These are phyloP conservation scores for Monilinia laxa DNA, from an alignment of 2,329 filamentous ascomycete genomes.

Conservation along the genomic window DNA sequence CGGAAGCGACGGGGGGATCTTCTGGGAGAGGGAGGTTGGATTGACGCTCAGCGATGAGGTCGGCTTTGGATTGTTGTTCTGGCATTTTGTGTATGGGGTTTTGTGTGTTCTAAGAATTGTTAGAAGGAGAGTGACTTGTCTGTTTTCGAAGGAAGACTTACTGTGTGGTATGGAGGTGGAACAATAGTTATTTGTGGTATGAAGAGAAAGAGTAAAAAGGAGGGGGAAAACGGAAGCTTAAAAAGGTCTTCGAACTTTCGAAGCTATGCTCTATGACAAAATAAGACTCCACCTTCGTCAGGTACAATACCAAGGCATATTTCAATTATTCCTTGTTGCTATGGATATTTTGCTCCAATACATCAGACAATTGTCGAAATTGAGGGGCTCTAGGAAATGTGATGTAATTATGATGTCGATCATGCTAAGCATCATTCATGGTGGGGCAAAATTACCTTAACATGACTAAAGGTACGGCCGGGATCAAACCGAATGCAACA, in stretches of 20 bases:
- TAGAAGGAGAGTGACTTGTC: neutral
- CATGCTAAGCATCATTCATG: constrained; percentile 4
- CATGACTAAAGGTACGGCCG: constrained; percentile 7
- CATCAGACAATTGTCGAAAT: constrained; percentile 15
- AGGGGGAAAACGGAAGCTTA: constrained; percentile 1
- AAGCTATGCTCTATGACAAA: constrained; percentile 19
- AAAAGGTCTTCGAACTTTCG: constrained; percentile 1
- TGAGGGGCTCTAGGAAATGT: constrained; percentile 1
- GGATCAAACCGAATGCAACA: constrained; percentile 10
- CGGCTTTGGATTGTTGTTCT: constrained; percentile 51
- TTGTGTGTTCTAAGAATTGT: constrained; percentile 2
- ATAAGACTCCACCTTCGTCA: constrained; percentile 13
- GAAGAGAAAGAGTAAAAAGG: neutral
- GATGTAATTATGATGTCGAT: constrained; percentile 19
- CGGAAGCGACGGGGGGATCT: constrained; percentile 70
- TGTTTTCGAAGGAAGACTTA: neutral
- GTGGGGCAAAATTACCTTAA: neutral
- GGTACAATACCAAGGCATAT: constrained; percentile 10
- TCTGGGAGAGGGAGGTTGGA: constrained; percentile 78
- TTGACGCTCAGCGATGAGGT: constrained; percentile 66
- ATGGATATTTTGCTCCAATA: constrained; percentile 11
- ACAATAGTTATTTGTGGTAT: neutral
- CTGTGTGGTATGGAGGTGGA: neutral
- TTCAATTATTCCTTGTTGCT: neutral
- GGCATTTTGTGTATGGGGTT: constrained; percentile 30